Conservation (phyloP, 1,139 yeast genomes). For the Protomyces inundatus region DNA sequence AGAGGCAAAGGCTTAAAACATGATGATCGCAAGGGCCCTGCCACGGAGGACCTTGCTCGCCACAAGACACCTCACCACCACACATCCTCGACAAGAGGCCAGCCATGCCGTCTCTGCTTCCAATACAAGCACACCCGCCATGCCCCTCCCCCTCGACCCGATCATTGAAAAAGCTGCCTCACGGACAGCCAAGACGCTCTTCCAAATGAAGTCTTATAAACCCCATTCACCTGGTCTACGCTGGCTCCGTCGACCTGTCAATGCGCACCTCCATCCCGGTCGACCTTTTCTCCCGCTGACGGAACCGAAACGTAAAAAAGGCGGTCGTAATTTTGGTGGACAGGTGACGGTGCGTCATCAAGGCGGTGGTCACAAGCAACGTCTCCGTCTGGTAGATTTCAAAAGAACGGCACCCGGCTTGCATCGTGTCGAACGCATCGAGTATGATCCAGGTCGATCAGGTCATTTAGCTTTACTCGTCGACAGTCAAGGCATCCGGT, state of each 20-base stretch:
- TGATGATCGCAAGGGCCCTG: no score
- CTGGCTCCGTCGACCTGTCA: constrained; percentile 83
- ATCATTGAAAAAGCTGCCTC: neutral
- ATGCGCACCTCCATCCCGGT: constrained; percentile 82
- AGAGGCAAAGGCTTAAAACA: no score
- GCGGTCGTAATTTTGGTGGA: constrained; percentile 91
- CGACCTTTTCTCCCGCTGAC: constrained; percentile 75
- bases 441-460: constrained; percentile 92
- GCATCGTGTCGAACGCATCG: constrained; percentile 79
- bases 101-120: neutral
- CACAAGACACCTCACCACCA: no score
- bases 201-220: constrained; percentile 31
- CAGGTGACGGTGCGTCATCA: constrained; percentile 85
- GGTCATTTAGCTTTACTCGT: constrained; percentile 86
- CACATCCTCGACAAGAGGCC: neutral
- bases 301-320: constrained; percentile 60
- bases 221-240: constrained; percentile 42
- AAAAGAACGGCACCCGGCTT: constrained; percentile 62
- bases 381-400: constrained; percentile 78
- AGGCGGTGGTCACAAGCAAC: constrained; percentile 94
- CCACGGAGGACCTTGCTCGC: no score
- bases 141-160: neutral
- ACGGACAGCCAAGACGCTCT: constrained; percentile 1
- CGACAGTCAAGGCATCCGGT: constrained; percentile 58
- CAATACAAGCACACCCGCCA: neutral